Conservation (phyloP, 768 basidiomycete genomes). For the Collybia mongolica region DNA sequence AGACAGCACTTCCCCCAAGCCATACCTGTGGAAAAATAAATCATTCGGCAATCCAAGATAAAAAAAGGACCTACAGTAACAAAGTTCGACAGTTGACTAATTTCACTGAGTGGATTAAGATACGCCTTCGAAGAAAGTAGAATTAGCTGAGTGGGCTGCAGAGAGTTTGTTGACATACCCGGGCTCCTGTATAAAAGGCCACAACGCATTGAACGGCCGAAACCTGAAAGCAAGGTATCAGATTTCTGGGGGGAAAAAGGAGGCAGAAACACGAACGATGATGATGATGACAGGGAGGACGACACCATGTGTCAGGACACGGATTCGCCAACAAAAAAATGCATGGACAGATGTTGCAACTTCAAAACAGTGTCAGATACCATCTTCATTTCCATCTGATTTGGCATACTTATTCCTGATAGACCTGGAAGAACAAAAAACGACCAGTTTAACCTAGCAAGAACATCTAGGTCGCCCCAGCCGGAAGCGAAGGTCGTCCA, state of each 20-base stretch:
- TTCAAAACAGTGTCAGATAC: background rate
- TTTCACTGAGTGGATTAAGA: background rate
- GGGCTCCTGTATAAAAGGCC: background rate
- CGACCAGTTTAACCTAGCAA: background rate
- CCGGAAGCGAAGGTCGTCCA: background rate
- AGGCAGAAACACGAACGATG: background rate
- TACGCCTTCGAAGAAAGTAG: background rate
- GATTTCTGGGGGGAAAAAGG: background rate
- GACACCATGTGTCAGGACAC: background rate
- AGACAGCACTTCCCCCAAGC: background rate
- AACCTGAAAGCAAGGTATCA: background rate
- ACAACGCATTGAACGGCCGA: background rate
- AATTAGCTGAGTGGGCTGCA: background rate
- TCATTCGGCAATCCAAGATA: background rate
- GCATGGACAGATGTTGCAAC: background rate
- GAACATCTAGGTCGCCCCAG: background rate
- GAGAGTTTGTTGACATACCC: background rate
- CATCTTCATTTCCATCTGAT: background rate
- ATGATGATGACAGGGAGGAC: background rate
- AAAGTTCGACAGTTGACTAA: background rate
- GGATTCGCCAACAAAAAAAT: background rate
- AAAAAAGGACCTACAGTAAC: background rate
- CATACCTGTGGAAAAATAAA: background rate
- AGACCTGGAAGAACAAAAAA: background rate
- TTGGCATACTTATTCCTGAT: background rate